Evolutionary conservation across 768 basidiomycete species (phyloP), one percentile per base, ranked within the genome.

Genomic region (Suillus subluteus): DNA sequence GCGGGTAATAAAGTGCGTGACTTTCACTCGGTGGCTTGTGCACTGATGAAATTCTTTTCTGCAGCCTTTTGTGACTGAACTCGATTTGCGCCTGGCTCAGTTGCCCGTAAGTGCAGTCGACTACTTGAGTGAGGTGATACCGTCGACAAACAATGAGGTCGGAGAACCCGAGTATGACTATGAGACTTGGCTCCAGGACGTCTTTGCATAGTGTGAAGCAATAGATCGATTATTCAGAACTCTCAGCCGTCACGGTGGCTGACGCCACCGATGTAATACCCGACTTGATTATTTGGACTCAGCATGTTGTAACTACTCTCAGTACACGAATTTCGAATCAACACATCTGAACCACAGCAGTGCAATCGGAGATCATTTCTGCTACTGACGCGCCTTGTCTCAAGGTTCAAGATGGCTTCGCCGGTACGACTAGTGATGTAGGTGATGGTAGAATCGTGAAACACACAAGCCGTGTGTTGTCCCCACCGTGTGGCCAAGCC

Each of bases 61-160:
- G 68, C 79, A 98, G 95, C 90, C 92, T 18, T 96, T 91, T 71
- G 90, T 99, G 41, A 97, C 96, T 8, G 97, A 99, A 78, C 80
- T 98, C 41, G 97, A 99, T 75, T 84, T 99, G 73, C 87, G 89
- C 61, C 79, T 96, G 63, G 94, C 95, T 30, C 87, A 91, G 66
- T 82, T 99, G 21, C 92, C 97, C 3, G 80, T 82, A 9, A 80
- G 84, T 64, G 86, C 92, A 0, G 88, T 96, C 63, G 88, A 91
- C 16, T 98, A 96, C 77, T 82, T 99, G 68, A 86, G 87, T 41
- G 87, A 93, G 73, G 89, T 87, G 58, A 91, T 99, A 87, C 95
- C 96, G 1, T 80, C 76, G 58, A 76, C 72, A 23, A 71, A 73
- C 65, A 87, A 84, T 58, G 87, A 81, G 7, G 81, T 72, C 9